Evolutionary conservation across 768 basidiomycete genomes (phyloP).

Genomic region (Candolleomyces aberdarensis): DNA sequence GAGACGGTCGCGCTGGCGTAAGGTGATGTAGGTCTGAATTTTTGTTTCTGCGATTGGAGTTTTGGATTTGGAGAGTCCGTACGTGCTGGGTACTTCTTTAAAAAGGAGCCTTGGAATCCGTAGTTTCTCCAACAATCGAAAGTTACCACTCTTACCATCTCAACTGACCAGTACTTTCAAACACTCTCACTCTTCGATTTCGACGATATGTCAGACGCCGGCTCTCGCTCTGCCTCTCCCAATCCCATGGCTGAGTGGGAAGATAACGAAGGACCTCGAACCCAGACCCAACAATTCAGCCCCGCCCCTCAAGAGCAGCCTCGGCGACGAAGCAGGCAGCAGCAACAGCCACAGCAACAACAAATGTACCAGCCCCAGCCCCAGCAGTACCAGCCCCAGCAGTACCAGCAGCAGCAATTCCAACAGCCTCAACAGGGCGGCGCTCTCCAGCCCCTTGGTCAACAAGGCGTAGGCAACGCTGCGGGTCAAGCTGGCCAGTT

Average conservation of each 20-base stretch:
- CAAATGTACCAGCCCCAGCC: conserved; percentile 11
- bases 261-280: conserved; percentile 6
- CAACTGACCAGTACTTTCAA: not conserved
- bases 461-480: conserved; percentile 1
- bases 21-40: too few relatives aligned
- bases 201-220: conserved; percentile 11
- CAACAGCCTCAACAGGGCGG: conserved; percentile 11
- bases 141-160: not conserved
- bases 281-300: conserved; percentile 2
- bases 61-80: not conserved
- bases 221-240: conserved; percentile 16
- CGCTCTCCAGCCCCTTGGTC: conserved; percentile 5
- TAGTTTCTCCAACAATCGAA: not conserved
- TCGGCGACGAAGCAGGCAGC: conserved; percentile 3
- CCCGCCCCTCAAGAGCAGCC: not conserved
- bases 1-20: too few relatives aligned
- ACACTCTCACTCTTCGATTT: not conserved
- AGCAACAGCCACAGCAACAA: conserved; percentile 9
- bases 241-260: conserved; percentile 17
- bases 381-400: conserved; percentile 9
- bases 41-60: not conserved
- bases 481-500: conserved; percentile 14
- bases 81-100: not conserved
- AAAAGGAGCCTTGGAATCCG: not conserved
- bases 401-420: conserved; percentile 5